Evolutionary conservation across 2,329 filamentous ascomycete species (phyloP).

Genomic region (Alternaria rosae): DNA sequence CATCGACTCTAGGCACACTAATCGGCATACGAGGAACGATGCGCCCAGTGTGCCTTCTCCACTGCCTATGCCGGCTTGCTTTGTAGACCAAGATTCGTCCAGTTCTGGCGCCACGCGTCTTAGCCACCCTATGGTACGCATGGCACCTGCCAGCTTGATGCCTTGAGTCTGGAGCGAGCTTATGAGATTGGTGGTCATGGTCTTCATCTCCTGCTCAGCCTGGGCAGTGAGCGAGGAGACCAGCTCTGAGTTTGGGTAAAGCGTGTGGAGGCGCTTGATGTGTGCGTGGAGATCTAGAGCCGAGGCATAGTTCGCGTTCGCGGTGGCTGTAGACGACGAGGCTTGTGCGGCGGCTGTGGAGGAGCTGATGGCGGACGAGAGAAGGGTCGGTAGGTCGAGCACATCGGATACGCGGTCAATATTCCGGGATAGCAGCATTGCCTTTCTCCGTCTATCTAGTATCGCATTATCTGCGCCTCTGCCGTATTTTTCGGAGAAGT

Average conservation of each 20-base stretch:
- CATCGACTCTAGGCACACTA: constrained; percentile 79
- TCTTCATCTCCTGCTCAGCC: constrained; percentile 85
- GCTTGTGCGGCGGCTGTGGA: constrained; percentile 60
- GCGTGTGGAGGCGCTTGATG: constrained; percentile 80
- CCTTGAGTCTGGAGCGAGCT: constrained; percentile 75
- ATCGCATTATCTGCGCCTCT: constrained; percentile 70
- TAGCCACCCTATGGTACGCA: constrained; percentile 91
- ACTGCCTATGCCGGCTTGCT: constrained; percentile 42
- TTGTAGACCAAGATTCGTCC: constrained; percentile 54
- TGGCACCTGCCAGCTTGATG: constrained; percentile 86
- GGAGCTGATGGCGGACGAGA: constrained; percentile 77
- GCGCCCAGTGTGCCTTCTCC: constrained; percentile 76
- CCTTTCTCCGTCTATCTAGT: constrained; percentile 76
- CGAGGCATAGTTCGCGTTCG: constrained; percentile 79
- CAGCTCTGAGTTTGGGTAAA: constrained; percentile 82
- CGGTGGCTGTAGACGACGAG: constrained; percentile 34
- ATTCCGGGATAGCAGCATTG: constrained; percentile 82
- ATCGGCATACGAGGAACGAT: constrained; percentile 84
- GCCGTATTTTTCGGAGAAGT: constrained; percentile 84
- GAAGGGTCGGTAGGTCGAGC: constrained; percentile 84
- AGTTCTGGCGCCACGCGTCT: constrained; percentile 85
- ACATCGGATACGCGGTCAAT: constrained; percentile 90
- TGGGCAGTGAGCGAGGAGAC: constrained; percentile 76
- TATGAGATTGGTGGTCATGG: constrained; percentile 86
- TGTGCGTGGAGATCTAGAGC: constrained; percentile 93